phyloP scores from a whole-genome alignment of 2,329 filamentous ascomycete species.

The Xylariales sp. region DNA sequence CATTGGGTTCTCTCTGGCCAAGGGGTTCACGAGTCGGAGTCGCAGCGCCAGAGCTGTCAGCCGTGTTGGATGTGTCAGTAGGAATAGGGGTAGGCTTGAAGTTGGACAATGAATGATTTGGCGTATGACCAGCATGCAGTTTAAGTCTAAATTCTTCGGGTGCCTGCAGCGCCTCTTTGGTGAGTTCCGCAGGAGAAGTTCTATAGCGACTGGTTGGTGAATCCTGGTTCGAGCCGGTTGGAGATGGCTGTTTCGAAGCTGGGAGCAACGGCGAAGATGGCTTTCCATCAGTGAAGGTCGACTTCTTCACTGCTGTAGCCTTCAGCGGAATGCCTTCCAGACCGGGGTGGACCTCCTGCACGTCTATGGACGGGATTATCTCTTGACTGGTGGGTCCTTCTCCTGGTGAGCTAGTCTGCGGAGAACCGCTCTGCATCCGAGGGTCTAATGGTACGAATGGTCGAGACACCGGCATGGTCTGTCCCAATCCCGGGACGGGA shows the following conservation, averaged over 20 bases:
- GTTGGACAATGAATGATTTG: conserved; percentile 51
- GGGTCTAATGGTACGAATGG: conserved; percentile 38
- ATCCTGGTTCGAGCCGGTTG: conserved; percentile 25
- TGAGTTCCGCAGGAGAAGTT: conserved; percentile 34
- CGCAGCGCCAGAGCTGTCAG: conserved; percentile 34
- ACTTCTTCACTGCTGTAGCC: conserved; percentile 45
- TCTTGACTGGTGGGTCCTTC: conserved; percentile 20
- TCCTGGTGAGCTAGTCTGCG: conserved; percentile 14
- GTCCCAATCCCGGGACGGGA: conserved; percentile 18
- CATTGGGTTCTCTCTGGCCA: too few species aligned
- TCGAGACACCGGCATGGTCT: conserved; percentile 30
- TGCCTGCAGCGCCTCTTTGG: conserved; percentile 41
- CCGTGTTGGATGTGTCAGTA: conserved; percentile 34
- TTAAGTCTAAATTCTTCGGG: conserved; percentile 48
- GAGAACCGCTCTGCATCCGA: conserved; percentile 36
- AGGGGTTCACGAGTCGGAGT: conserved; percentile 35
- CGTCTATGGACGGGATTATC: conserved; percentile 47
- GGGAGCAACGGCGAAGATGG: conserved; percentile 18
- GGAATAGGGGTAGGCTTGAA: conserved; percentile 41
- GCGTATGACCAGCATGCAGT: conserved; percentile 61
- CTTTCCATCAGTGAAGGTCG: conserved; percentile 42
- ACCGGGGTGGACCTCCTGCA: conserved; percentile 52
- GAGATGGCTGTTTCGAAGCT: conserved; percentile 22
- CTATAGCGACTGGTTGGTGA: conserved; percentile 19
- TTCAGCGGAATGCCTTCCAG: conserved; percentile 57